Base-by-base conservation (phyloP, 495 filamentous ascomycete species). In the Aspergillus diversus region DNA sequence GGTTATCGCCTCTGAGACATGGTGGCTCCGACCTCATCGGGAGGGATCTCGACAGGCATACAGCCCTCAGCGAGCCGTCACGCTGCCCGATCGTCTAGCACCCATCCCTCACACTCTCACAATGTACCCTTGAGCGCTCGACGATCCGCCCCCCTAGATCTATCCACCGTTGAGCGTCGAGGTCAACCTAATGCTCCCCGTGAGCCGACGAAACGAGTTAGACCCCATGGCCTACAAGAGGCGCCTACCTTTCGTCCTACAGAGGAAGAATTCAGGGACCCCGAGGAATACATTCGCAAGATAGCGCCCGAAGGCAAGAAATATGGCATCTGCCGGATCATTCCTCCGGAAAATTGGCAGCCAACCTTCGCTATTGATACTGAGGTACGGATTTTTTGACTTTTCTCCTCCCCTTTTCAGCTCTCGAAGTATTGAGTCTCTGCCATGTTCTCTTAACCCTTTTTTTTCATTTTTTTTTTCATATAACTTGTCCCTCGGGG, bases 351-450 rank as follows among this genome's bases (percentile, higher is more conserved):
- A 58, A 86, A 83, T 35, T 99, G 95, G 95, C 93, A 96, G 61
- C 95, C 95, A 15, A 81, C 89, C 48, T 98, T 99, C 70, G 93
- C 93, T 12, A 92, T 99, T 69, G 93, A 99, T 76, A 97, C 95
- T 16, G 92, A 97, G 88, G 94, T 97, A 81, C 70, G 87, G 39
- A 33, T 15, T 46, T n/a, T 33, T 54, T 54, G 77, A 46, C 61
- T 31, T 33, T 33, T 8, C 34, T 21, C 13, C 17, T n/a, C 37
- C 37, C 51, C 32, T 21, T 48, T 51, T 27, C 47, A 47, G 7
- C 11, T 16, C 33, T 46, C 33, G 17, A 49, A 32, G 15, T 16
- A 21, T 50, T 50, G 15, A 4, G 21, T 2, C 21, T 27, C 21
- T 27, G 21, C 21, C 21, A 27, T 27, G 21, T 27, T 27, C 21